Base-by-base conservation (phyloP, 192 early-diverging fungal species). In the Umbelopsis vinacea region DNA sequence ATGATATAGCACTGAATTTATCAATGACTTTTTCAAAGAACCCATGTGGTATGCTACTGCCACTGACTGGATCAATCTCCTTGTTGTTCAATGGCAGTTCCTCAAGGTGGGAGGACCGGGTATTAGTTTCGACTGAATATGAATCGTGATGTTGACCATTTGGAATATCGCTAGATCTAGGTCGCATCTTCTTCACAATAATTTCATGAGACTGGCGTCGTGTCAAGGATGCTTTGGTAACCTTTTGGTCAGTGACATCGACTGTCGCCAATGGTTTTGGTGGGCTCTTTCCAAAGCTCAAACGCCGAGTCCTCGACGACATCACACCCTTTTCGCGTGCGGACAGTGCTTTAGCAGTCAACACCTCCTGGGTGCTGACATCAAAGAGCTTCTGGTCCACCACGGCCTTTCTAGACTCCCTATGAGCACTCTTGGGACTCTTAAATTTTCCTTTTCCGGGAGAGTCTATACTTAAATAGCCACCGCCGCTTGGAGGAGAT, bases 311-410 rank as follows among this genome's bases (percentile, higher is more conserved):
- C 4, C 57, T 6, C 3, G 57, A 11, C 10, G 33, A 2, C 11
- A 19, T 26, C 33, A 63, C 19, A 26, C 70, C 74, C 50, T 67
- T 75, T 17, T 68, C 69, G 21, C 23, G 50, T 24, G 66, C 70
- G 14, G 69, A 69, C 60, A 69, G 70, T 23, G 76, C 68, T 54
- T 72, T 69, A 9, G 76, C 73, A 2, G 76, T 47, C 37, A 78
- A 19, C 11, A 74, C 73, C 29, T 78, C 76, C 40, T 78, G 76
- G 9, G 76, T 78, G 29, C 72, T 74, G 4, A 78, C 76, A 70
- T 78, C 76, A 6, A 72, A 60, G 8, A 78, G 23, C 38, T 78
- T 78, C 17, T 78, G 67, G 24, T 78, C 76, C 0, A 63, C 57
- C 40, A 67, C 47, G 8, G 68, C 63, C n/a, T 74, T 52, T 35